Percentiles rank a stretch among this genome's conserved stretches.
Evolutionary conservation across 257 asterid genomes (phyloP).

Genomic region (Fraxinus excelsior): DNA sequence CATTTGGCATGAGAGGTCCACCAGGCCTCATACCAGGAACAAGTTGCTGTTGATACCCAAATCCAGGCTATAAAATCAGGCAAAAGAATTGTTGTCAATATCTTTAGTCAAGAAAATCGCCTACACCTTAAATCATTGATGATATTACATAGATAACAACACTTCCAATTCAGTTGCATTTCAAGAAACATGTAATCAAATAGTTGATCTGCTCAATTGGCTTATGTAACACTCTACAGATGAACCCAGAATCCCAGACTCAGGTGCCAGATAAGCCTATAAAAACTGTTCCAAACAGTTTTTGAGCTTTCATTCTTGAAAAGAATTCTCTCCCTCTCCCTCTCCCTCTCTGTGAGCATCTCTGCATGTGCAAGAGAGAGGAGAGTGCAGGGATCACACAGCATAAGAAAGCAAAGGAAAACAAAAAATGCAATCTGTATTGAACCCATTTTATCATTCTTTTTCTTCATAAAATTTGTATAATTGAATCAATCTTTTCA

Average conservation of each 20-base stretch:
- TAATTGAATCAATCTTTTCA: background rate
- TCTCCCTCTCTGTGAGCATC: background rate
- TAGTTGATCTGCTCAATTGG: background rate
- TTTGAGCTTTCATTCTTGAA: background rate
- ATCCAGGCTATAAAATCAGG: conserved; percentile 68
- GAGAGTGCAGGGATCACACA: background rate
- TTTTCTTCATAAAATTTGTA: background rate
- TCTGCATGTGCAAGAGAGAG: background rate
- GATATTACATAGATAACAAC: background rate
- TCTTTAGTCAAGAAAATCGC: background rate
- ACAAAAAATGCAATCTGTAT: background rate
- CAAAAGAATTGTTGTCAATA: background rate
- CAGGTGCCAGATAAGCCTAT: background rate
- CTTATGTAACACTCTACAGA: background rate
- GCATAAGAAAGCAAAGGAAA: background rate
- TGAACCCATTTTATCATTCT: background rate
- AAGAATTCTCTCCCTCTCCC: background rate
- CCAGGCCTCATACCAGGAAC: conserved; percentile 96
- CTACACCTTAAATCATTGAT: background rate
- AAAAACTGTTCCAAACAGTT: background rate
- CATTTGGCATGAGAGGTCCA: conserved; percentile 84
- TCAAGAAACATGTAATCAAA: background rate
- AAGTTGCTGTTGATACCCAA: conserved; percentile 98
- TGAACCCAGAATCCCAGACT: background rate
- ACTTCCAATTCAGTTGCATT: conserved; percentile 7